Evolutionary conservation across 495 filamentous ascomycete genomes (phyloP), one percentile per base, ranked within the genome.

Genomic region (Hyaloscypha bicolor): DNA sequence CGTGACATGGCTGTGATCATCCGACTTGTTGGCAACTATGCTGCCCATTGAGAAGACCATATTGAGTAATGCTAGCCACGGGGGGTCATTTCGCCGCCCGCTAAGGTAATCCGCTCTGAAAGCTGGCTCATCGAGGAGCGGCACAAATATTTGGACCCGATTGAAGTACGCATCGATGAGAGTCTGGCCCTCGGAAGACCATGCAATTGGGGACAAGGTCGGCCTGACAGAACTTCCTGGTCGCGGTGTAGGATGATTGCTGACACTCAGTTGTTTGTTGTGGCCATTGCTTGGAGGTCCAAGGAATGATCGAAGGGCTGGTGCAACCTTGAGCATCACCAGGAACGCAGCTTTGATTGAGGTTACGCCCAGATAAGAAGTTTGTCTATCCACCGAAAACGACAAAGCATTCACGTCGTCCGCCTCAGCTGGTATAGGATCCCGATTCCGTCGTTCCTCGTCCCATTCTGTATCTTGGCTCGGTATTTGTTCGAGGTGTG

Each of bases 351-450:
- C 91, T 70, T 90, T 90, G 70, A 94, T 90, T 22, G 91, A 94
- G 0, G 90, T 93, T n/a, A 91, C 87, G 8, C 91, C 91, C 2
- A 94, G 80, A 70, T 93, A 94, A 11, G 91, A 93, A 9, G 90
- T 87, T 64, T 90, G 86, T 9, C 86, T 82, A 71, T 89, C 85
- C 4, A 90, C 81, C 4, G 89, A 87, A 45, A 94, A 82, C n/a
- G 89, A 92, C 1, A 93, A 78, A 0, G 89, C 90, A 74, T 93
- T 93, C 58, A 94, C 90, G 76, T 94, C 91, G 75, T 94, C 91
- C 0, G 90, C 88, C 66, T 93, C 88, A 59, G 81, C 84, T 33
- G 89, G 88, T 55, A 91, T 83, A 29, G 84, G 77, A 63, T 88
- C 87, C 56, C 81, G 75, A 55, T 79, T 82, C 57, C 84, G 73